phyloP scores from a whole-genome alignment of 2,329 filamentous ascomycete genomes.

The Domatiomyces globalis region DNA sequence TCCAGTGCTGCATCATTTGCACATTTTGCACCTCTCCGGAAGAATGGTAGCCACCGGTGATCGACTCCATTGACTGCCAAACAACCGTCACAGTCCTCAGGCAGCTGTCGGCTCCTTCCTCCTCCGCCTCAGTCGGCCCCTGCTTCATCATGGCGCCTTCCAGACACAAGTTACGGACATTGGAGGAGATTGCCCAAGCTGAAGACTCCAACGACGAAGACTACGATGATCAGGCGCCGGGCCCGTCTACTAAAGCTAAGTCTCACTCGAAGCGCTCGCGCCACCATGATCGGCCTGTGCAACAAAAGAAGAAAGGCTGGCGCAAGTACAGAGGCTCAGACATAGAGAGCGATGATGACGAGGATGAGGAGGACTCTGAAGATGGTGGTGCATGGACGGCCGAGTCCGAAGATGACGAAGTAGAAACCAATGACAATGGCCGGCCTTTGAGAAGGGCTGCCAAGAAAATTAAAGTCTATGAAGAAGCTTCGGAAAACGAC shows the following conservation, averaged over 20 bases:
- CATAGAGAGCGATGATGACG: slow-evolving; percentile 35
- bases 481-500: slow-evolving; percentile 34
- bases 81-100: neutral
- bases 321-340: slow-evolving; percentile 23
- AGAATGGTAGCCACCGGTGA: neutral
- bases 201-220: slow-evolving; percentile 34
- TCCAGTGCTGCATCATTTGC: neutral
- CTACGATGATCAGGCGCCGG: slow-evolving; percentile 27
- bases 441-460: slow-evolving; percentile 42
- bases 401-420: slow-evolving; percentile 23
- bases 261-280: slow-evolving; percentile 23
- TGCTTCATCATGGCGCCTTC: neutral
- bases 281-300: slow-evolving; percentile 20
- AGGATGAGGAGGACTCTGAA: slow-evolving; percentile 31
- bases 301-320: slow-evolving; percentile 24
- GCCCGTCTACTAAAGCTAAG: slow-evolving; percentile 17
- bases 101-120: neutral
- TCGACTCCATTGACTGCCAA: neutral
- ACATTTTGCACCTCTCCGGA: neutral
- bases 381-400: neutral
- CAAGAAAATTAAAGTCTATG: slow-evolving; percentile 41
- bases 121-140: no score
- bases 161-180: slow-evolving; percentile 23
- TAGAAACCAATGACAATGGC: slow-evolving; percentile 44
- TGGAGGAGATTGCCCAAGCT: slow-evolving; percentile 30